Evolutionary conservation across 371 early-diverging fungal species (phyloP).

Genomic region (Paraphysoderma sedebokerense): DNA sequence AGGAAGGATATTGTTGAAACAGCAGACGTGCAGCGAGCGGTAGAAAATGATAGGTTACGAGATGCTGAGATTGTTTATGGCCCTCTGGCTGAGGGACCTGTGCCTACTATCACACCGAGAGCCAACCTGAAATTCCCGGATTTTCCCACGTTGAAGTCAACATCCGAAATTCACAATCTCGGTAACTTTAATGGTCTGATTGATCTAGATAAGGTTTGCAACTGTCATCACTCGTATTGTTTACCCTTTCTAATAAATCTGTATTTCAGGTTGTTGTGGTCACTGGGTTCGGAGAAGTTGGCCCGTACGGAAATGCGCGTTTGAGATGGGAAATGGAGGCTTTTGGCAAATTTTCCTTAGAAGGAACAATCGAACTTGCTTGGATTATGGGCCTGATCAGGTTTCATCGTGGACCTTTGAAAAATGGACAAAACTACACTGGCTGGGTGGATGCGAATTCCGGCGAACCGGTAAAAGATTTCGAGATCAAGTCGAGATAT

Average conservation of each 20-base stretch:
- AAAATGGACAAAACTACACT: slow-evolving; percentile 59
- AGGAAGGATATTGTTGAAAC: slow-evolving; percentile 63
- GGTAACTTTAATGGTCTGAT: slow-evolving; percentile 69
- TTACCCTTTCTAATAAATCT: no score
- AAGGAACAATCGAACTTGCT: slow-evolving; percentile 92
- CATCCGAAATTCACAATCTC: slow-evolving; percentile 41
- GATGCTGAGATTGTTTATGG: slow-evolving; percentile 65
- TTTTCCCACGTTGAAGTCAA: slow-evolving; percentile 60
- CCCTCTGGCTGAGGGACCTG: slow-evolving; percentile 48
- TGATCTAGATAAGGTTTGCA: slow-evolving; percentile 80
- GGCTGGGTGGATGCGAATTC: slow-evolving; percentile 90
- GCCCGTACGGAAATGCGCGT: slow-evolving; percentile 83
- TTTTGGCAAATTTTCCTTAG: slow-evolving; percentile 79
- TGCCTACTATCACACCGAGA: slow-evolving; percentile 61
- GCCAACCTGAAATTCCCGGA: slow-evolving; percentile 89
- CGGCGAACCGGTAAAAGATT: slow-evolving; percentile 77
- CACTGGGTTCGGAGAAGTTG: slow-evolving; percentile 88
- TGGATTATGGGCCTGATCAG: slow-evolving; percentile 94
- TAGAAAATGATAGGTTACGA: slow-evolving; percentile 52
- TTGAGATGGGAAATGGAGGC: slow-evolving; percentile 97
- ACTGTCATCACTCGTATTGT: no score
- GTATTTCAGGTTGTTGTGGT: slow-evolving; percentile 87
- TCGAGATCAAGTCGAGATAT: slow-evolving; percentile 82
- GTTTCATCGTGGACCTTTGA: slow-evolving; percentile 73
- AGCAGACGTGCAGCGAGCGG: slow-evolving; percentile 71